Percentiles rank a stretch among this genome's conserved stretches.
phyloP scores from a whole-genome alignment of 1,284 basidiomycete species.

The Ganoderma resinaceum region DNA sequence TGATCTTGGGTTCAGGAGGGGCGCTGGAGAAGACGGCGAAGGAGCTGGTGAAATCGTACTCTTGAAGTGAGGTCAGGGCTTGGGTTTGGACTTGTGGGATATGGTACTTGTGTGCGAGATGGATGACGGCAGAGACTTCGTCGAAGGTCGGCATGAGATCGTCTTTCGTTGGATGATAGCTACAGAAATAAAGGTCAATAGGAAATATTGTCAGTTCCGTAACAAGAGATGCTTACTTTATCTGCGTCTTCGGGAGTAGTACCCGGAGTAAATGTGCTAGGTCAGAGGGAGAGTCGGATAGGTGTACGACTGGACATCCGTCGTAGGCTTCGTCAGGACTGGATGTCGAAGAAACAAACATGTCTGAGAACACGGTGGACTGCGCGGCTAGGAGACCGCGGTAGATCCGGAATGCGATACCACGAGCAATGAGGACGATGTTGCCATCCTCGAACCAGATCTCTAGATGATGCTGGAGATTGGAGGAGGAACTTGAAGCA shows the following conservation, averaged over 20 bases:
- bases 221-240: not conserved
- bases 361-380: slow-evolving; percentile 27
- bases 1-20: not conserved
- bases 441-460: slow-evolving; percentile 30
- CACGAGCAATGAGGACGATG: slow-evolving; percentile 29
- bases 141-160: not conserved
- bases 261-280: slow-evolving; percentile 11
- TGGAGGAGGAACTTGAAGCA: slow-evolving; percentile 1
- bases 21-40: not conserved
- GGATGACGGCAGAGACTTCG: slow-evolving; percentile 9
- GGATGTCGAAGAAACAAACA: slow-evolving; percentile 29
- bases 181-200: not conserved
- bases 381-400: slow-evolving; percentile 26
- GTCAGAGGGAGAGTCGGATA: slow-evolving; percentile 22
- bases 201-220: slow-evolving; percentile 5
- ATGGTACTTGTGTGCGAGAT: slow-evolving; percentile 23
- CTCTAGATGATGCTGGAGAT: not conserved
- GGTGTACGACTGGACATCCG: slow-evolving; percentile 22
- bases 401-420: slow-evolving; percentile 27
- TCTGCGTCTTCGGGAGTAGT: not conserved
- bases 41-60: not conserved
- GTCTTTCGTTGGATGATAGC: not conserved
- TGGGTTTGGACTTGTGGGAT: slow-evolving; percentile 8
- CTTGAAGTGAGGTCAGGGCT: not conserved
- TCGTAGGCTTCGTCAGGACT: slow-evolving; percentile 10